Evolutionary conservation across 1,284 basidiomycete species (phyloP), one percentile per base, ranked within the genome.

Genomic region (Irpex sp.): DNA sequence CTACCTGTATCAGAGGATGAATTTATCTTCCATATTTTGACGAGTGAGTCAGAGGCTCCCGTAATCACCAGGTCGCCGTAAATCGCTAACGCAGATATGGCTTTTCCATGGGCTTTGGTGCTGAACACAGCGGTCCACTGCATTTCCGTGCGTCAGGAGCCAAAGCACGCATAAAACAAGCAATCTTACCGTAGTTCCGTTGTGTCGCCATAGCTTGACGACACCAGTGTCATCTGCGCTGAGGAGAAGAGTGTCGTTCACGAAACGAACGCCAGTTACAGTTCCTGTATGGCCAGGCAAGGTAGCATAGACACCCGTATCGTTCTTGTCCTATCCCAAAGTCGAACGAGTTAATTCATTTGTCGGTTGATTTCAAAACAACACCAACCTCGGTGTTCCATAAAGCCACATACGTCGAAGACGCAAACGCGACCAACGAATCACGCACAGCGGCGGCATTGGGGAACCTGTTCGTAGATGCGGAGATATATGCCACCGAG

Each of bases 261-360:
- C 63, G 66, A 91, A 90, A 61, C 85, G 84, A 56, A 94, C 80
- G 39, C 86, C 88, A 39, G 93, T 94, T 19, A 97, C 83, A n/a
- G 84, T 71, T 4, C 84, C 86, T 56, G 83, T 74, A 69, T 96
- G 93, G 1, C 88, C 93, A 1, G 85, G 80, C 3, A 96, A 78
- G 1, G 93, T 94, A 60, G 81, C 73, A 36, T 77, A 76, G 18
- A 94, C 80, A 1, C 91, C 90, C 51, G 71, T 70, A 65, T 83
- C 81, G 19, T 68, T 63, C 9, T 72, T 64, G 64, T 83, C 78
- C 85, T 90, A 63, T 12, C 48, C 42, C 49, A 28, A 39, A 53
- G 57, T 47, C 12, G 16, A 14, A 45, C 39, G 48, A 51, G 23
- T 16, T 19, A 36, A 51, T 59, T 14, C 21, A n/a, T n/a, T n/a